Percentiles rank a stretch among this genome's conserved stretches.
Conservation (phyloP, 768 basidiomycete species). For the Heimioporus sp. region DNA sequence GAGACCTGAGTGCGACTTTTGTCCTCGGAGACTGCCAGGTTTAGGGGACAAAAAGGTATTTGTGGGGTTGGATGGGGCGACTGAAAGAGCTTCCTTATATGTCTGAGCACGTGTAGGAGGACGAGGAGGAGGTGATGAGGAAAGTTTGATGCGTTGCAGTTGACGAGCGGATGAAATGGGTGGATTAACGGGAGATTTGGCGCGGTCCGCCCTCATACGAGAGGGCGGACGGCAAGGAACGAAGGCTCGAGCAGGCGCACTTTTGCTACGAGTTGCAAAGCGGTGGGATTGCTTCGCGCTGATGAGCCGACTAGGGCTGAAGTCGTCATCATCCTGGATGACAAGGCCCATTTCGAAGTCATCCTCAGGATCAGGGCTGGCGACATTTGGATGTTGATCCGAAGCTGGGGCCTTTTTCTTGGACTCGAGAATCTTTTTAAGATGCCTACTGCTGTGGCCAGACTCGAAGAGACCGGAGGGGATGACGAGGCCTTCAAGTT, state of each 20-base stretch:
- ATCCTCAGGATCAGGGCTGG: slow-evolving; percentile 70
- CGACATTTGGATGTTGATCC: slow-evolving; percentile 50
- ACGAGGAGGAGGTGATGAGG: slow-evolving; percentile 66
- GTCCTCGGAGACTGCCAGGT: slow-evolving; percentile 73
- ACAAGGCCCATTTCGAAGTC: slow-evolving; percentile 85
- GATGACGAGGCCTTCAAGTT: slow-evolving; percentile 79
- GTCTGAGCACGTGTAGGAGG: slow-evolving; percentile 53
- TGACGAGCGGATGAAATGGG: slow-evolving; percentile 70
- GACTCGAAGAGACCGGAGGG: slow-evolving; percentile 76
- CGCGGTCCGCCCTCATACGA: slow-evolving; percentile 56
- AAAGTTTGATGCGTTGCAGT: slow-evolving; percentile 62
- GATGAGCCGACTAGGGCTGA: slow-evolving; percentile 73
- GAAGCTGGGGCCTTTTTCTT: slow-evolving; percentile 57
- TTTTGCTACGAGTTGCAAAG: slow-evolving; percentile 54
- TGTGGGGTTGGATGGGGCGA: slow-evolving; percentile 47
- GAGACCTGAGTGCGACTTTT: slow-evolving; percentile 81
- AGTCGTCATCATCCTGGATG: slow-evolving; percentile 79
- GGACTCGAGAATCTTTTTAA: slow-evolving; percentile 49
- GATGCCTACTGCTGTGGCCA: slow-evolving; percentile 51
- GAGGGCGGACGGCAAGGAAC: slow-evolving; percentile 62
- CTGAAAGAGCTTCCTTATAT: slow-evolving; percentile 54
- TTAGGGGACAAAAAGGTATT: slow-evolving; percentile 64
- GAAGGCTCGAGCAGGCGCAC: slow-evolving; percentile 50
- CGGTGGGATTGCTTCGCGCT: slow-evolving; percentile 46
- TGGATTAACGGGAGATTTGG: slow-evolving; percentile 71